Percentiles rank a stretch among this genome's conserved stretches.
Conservation (phyloP, 2,329 filamentous ascomycete species). For the Fusarium veterinarium region DNA sequence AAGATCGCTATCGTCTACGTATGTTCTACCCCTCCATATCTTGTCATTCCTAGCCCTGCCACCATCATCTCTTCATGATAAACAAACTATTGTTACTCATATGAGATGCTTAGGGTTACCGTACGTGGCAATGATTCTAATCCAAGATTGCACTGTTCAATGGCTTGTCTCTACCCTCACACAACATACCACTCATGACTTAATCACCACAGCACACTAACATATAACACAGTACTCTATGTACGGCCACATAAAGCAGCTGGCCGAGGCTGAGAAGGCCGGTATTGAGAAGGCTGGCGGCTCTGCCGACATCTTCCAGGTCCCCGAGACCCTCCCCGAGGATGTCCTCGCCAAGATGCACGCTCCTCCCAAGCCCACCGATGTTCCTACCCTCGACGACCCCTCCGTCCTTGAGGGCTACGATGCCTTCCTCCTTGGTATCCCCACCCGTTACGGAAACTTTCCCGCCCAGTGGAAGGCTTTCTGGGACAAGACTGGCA, state of each 20-base stretch:
- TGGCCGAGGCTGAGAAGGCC: constrained; percentile 90
- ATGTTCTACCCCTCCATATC: constrained; percentile 53
- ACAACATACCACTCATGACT: not conserved
- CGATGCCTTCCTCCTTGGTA: constrained; percentile 91
- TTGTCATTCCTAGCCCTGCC: constrained; percentile 2
- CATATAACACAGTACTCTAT: constrained; percentile 78
- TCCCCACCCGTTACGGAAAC: constrained; percentile 96
- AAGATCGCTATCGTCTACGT: constrained; percentile 93
- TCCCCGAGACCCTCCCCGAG: constrained; percentile 85
- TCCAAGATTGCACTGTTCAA: not conserved
- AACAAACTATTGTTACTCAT: not conserved
- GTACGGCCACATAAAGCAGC: constrained; percentile 87
- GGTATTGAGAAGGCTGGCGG: constrained; percentile 92
- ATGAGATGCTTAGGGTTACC: not conserved
- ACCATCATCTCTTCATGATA: constrained; percentile 6
- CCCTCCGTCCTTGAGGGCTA: constrained; percentile 74
- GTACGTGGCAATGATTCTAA: not conserved
- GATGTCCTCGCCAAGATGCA: constrained; percentile 93
- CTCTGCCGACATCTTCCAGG: constrained; percentile 83
- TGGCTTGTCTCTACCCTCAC: constrained; percentile 2
- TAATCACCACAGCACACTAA: constrained; percentile 12
- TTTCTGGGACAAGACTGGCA: constrained; percentile 91
- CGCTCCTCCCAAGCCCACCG: constrained; percentile 79
- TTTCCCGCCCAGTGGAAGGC: constrained; percentile 96
- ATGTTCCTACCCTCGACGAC: constrained; percentile 72